Evolutionary conservation across 176 grass and related monocot species (phyloP).

Genomic region (Oryza meyeriana): DNA sequence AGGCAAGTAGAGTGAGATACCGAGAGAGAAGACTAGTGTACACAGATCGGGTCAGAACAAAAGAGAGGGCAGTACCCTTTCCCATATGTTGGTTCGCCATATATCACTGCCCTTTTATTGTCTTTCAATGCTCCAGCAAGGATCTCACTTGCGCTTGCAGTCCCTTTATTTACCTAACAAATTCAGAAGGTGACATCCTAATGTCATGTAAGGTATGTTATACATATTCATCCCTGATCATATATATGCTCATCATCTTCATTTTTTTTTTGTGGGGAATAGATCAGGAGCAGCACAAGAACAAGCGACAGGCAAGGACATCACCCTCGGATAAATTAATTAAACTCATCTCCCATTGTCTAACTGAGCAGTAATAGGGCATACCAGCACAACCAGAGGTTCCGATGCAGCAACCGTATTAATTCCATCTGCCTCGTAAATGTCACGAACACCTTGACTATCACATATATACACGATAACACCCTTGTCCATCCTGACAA

Average conservation of each 20-base stretch:
- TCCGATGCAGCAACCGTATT: conserved; percentile 74
- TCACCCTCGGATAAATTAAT: background rate
- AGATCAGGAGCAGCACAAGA: background rate
- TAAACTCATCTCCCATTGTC: background rate
- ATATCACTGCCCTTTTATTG: conserved; percentile 86
- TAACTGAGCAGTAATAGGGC: background rate
- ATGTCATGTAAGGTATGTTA: background rate
- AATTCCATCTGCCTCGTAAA: conserved; percentile 93
- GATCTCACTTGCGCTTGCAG: conserved; percentile 95
- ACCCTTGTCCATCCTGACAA: conserved; percentile 92
- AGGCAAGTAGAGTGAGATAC: background rate
- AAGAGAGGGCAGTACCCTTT: conserved; percentile 62
- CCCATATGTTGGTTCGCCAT: conserved; percentile 90
- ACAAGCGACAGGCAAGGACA: background rate
- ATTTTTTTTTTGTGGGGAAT: no score
- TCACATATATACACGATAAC: conserved; percentile 98
- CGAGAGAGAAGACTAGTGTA: background rate
- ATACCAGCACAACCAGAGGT: conserved; percentile 91
- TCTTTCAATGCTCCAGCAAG: conserved; percentile 94
- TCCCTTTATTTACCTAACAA: conserved; percentile 93
- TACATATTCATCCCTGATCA: background rate
- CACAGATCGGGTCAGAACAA: background rate
- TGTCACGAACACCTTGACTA: conserved; percentile 82
- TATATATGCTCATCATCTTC: background rate
- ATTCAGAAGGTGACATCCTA: background rate